Percentiles rank a stretch among this genome's conserved stretches.
Conservation (phyloP, 768 basidiomycete species). For the Lenzites betulinus region DNA sequence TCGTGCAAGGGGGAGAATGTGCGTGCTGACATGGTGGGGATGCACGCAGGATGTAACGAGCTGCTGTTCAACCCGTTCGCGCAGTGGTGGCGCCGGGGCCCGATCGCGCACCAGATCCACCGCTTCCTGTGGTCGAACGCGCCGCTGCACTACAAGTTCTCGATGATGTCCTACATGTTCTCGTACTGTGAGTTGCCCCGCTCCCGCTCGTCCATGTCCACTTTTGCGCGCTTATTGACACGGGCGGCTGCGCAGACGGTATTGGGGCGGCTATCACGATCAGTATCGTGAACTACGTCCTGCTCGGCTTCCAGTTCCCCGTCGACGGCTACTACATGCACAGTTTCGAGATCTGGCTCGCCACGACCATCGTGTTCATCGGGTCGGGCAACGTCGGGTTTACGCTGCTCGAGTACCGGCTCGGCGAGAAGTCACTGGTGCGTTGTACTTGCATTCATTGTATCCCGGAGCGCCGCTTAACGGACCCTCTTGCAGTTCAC, state of each 20-base stretch:
- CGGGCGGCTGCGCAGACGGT: slow-evolving; percentile 38
- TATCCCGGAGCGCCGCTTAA: background rate
- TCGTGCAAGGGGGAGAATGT: slow-evolving; percentile 1
- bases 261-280: slow-evolving; percentile 71
- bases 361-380: slow-evolving; percentile 76
- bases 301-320: slow-evolving; percentile 72
- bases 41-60: slow-evolving; percentile 59
- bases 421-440: slow-evolving; percentile 46
- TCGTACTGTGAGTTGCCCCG: slow-evolving; percentile 46
- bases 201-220: background rate
- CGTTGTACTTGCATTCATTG: background rate
- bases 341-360: slow-evolving; percentile 80
- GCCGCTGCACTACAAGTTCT: slow-evolving; percentile 52
- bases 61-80: slow-evolving; percentile 78
- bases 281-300: slow-evolving; percentile 68
- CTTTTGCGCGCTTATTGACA: background rate
- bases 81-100: slow-evolving; percentile 78
- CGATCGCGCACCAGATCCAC: slow-evolving; percentile 78
- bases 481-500: slow-evolving; percentile 20
- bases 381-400: slow-evolving; percentile 73
- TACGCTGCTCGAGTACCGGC: slow-evolving; percentile 70
- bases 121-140: slow-evolving; percentile 71
- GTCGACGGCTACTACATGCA: slow-evolving; percentile 79
- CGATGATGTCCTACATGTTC: slow-evolving; percentile 58
- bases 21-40: slow-evolving; percentile 1